Evolutionary conservation across 768 basidiomycete genomes (phyloP).

Genomic region (Dendrothele bispora): DNA sequence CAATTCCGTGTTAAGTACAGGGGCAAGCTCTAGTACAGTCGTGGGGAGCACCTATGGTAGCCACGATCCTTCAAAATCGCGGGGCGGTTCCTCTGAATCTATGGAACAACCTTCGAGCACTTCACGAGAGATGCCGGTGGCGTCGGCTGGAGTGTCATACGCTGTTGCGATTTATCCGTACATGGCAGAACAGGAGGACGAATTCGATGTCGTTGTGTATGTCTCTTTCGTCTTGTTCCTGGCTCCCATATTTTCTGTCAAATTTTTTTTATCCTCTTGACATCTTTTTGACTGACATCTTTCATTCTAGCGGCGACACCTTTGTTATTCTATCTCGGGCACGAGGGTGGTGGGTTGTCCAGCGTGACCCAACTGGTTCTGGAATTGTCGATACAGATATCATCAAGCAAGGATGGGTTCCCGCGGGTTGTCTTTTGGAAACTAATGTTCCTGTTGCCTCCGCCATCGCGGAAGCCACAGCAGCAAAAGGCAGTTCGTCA

Average conservation of each 20-base stretch:
- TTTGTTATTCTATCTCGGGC: slow-evolving; percentile 91
- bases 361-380: slow-evolving; percentile 85
- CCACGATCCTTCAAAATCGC: slow-evolving; percentile 3
- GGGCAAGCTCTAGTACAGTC: too few species aligned
- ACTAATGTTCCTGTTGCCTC: slow-evolving; percentile 88
- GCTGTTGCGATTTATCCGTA: slow-evolving; percentile 99
- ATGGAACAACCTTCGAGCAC: slow-evolving; percentile 7
- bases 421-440: slow-evolving; percentile 94
- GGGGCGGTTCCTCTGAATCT: background rate
- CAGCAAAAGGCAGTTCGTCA: slow-evolving; percentile 57
- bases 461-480: slow-evolving; percentile 81
- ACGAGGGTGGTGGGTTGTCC: slow-evolving; percentile 99
- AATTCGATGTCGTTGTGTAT: slow-evolving; percentile 96
- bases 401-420: slow-evolving; percentile 93
- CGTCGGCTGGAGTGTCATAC: slow-evolving; percentile 73
- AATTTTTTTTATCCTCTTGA: background rate
- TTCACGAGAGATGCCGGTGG: slow-evolving; percentile 40
- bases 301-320: slow-evolving; percentile 73
- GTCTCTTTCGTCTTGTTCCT: slow-evolving; percentile 29
- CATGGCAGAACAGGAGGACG: slow-evolving; percentile 97
- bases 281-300: background rate
- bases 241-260: background rate
- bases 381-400: slow-evolving; percentile 77
- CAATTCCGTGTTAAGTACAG: too few species aligned
- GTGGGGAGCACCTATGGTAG: background rate